Base-by-base conservation (phyloP, 139 green algal genomes). In the Chlorella vulgaris region DNA sequence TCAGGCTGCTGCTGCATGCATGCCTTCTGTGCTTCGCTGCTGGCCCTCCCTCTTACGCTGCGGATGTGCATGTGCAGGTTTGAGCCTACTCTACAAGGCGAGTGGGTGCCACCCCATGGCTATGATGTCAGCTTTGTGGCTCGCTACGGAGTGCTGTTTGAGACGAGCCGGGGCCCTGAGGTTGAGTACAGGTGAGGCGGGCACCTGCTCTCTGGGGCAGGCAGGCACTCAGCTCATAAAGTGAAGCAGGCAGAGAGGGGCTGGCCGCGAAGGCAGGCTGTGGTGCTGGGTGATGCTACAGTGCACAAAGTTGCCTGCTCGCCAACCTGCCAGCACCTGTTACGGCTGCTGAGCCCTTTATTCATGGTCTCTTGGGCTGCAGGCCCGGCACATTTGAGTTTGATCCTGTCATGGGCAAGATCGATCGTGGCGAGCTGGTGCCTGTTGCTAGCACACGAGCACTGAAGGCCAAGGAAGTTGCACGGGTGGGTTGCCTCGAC, bases 71-170 rank as follows among this genome's bases (percentile, higher is more conserved):
- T 4, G 6, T 65, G 43, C 51, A 68, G 73, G 24, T 79, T 67
- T 18, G 51, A 69, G 13, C 24, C 50, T 22, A 8, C 50, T 5
- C 60, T 38, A 8, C 18, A 67, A 26, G 71, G 71, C 22, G 71
- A 47, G 6, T 78, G 71, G 71, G 50, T 67, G 31, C 71, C 71
- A 0, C 55, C 71, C 0, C 15, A 78, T 26, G 71, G 50, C 71
- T 78, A 78, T 50, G 4, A 50, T 33, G 71, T 47, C 50, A 68
- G 70, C 50, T 78, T 78, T 67, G 71, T 78, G 10, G 71, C 71
- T 0, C 33, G 35, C 0, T 78, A 63, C 24, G 71, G 71, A 1
- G 71, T 78, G 71, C 71, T 78, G 71, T 78, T 78, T 67, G 71
- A 78, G 50, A 78, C 71, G 33, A 36, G 33, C 24, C 24, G 71